Conservation (phyloP, 2,329 filamentous ascomycete genomes). For the Diplodia sapinea region DNA sequence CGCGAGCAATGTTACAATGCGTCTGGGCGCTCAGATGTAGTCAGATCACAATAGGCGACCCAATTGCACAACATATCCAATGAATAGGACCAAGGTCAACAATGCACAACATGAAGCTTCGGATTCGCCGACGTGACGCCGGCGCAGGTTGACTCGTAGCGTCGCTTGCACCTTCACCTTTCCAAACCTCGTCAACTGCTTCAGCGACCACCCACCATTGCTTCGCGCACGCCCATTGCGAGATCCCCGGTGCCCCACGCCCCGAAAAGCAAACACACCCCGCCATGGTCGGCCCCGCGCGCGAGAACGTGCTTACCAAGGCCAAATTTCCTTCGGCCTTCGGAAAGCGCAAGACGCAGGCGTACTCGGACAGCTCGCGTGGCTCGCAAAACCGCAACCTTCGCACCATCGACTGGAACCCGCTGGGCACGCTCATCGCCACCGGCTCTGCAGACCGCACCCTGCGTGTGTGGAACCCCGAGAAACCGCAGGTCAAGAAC, state of each 20-base stretch:
- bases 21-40: neutral
- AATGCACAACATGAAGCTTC: neutral
- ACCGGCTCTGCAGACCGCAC: constrained; percentile 76
- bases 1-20: neutral
- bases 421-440: constrained; percentile 80
- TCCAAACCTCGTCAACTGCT: neutral
- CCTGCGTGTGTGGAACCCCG: constrained; percentile 81
- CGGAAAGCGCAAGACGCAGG: constrained; percentile 69
- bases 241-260: neutral
- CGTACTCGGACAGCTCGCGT: constrained; percentile 60
- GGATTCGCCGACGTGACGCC: constrained; percentile 10
- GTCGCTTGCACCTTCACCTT: constrained; percentile 17
- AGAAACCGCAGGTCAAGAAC: constrained; percentile 73
- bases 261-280: neutral
- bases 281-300: constrained; percentile 42
- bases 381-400: constrained; percentile 52
- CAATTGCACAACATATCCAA: neutral
- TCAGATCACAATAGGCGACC: neutral
- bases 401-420: constrained; percentile 87
- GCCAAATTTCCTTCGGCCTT: constrained; percentile 73
- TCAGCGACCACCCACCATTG: neutral
- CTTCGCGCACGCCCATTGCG: neutral
- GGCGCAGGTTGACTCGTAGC: neutral
- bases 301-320: constrained; percentile 67
- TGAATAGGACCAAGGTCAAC: neutral